Evolutionary conservation across 176 grass and related monocot genomes (phyloP), one percentile per base, ranked within the genome.

Genomic region (Triticum turgidum): DNA sequence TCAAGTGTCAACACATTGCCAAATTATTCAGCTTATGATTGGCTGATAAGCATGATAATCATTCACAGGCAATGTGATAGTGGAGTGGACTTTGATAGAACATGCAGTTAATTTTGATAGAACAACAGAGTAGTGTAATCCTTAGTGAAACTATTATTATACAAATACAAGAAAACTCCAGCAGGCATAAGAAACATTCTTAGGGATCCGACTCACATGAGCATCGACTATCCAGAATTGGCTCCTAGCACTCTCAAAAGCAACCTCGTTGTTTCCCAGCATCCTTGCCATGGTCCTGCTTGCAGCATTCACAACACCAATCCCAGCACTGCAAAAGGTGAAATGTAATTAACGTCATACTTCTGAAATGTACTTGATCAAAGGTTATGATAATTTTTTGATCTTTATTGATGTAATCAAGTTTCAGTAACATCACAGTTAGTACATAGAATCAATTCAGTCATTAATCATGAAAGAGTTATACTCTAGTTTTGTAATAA

Each of bases 141-240:
- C 62, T 34, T 71, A 37, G 15, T 77, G 44, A 70, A 62, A 52
- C 61, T 79, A 73, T 74, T 39, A 61, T 56, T 45, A 56, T 45
- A 79, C 73, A 82, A 67, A 61, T 61, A 81, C 7, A 58, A 69
- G 44, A 69, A 20, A 56, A 86, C 37, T 38, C 76, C 49, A 70
- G 66, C 35, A 86, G 29, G 71, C 71, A 20, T 32, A 65, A 30
- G 2, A 80, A 64, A 13, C 20, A 51, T 33, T 75, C 32, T 80
- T 34, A 39, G 69, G 61, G 47, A 82, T 56, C 62, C 21, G 5
- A 66, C 86, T 91, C 75, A 98, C 96, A 78, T 79, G 89, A 35
- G 96, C 96, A 96, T 98, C 96, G 44, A 96, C 96, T 75, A 98
- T 83, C 96, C 96, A 98, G 76, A 98, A 98, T 82, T 96, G 96